Base-by-base conservation (phyloP, 2,329 filamentous ascomycete genomes). In the Talaromyces sp. region DNA sequence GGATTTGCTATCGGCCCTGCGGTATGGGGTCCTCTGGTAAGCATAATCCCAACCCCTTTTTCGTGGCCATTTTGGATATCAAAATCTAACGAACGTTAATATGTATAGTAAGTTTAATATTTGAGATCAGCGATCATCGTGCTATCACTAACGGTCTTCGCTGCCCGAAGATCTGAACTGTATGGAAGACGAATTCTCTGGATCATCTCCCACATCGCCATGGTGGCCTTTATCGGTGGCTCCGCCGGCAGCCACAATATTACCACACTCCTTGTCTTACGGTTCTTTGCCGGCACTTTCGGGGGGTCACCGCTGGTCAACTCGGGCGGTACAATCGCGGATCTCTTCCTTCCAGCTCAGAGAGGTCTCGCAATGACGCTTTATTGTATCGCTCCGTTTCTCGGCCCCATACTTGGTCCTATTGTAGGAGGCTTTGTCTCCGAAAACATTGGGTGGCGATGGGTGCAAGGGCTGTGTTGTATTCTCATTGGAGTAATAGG, bases 181-280 rank as follows among this genome's bases (percentile, higher is more conserved):
- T 59, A 59, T 10, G 57, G 57, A 37, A 21, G 57, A 51, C 78
- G 85, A 64, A 70, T 78, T 43, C 76, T 86, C 22, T 87, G 85
- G 69, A 75, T 82, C 61, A 70, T 78, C 61, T 84, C 81, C 1
- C 85, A 84, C 65, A 66, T 78, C 33, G 72, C 75, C 2, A 77
- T 86, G 61, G 78, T 80, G 1, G 79, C 77, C 0, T 87, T 87
- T 67, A 84, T 81, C 61, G 83, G 80, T 7, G 84, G 77, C 7
- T 77, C 77, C 10, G 80, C 82, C 2, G 83, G 78, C n/a, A 74
- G 79, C 0, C 73, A 80, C 45, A 82, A 79, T 62, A 82, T 86
- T 60, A 75, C 73, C 39, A 80, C 81, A 0, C 75, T 89, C 2
- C 70, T 88, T 25, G 77, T 86, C 11, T 73, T 87, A 21, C 80